Conservation (phyloP, 768 basidiomycete genomes). For the Leccinum broughii region DNA sequence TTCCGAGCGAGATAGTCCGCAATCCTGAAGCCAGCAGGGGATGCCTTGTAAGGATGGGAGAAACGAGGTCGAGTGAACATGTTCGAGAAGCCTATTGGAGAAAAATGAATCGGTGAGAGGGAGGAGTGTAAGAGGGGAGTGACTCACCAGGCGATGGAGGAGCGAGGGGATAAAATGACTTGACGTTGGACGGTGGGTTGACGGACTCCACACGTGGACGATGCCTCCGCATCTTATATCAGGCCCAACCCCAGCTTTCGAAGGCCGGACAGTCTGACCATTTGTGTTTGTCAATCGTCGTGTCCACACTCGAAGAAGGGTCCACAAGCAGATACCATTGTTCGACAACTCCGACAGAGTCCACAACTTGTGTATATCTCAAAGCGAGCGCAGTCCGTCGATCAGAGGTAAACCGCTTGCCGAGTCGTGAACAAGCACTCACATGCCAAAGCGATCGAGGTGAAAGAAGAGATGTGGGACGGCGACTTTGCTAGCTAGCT, state of each 20-base stretch:
- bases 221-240: slow-evolving; percentile 22
- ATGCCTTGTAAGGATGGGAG: slow-evolving; percentile 18
- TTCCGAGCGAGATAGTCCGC: slow-evolving; percentile 16
- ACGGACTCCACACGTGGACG: background rate
- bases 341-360: slow-evolving; percentile 12
- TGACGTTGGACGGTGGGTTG: background rate
- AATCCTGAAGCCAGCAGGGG: slow-evolving; percentile 33
- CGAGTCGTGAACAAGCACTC: slow-evolving; percentile 2
- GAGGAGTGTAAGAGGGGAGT: background rate
- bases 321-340: slow-evolving; percentile 15
- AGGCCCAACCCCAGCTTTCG: background rate
- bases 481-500: background rate
- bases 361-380: slow-evolving; percentile 2
- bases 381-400: background rate
- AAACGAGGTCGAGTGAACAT: slow-evolving; percentile 22
- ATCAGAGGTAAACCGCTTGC: background rate
- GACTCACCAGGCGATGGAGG: background rate
- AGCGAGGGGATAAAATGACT: background rate
- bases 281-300: slow-evolving; percentile 9
- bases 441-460: slow-evolving; percentile 5
- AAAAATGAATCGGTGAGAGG: background rate
- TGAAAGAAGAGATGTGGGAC: background rate
- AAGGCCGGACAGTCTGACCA: slow-evolving; percentile 7
- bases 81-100: background rate
- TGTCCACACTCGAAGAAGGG: background rate